Base-by-base conservation (phyloP, 2,329 filamentous ascomycete species). In the Xylaria sp. region DNA sequence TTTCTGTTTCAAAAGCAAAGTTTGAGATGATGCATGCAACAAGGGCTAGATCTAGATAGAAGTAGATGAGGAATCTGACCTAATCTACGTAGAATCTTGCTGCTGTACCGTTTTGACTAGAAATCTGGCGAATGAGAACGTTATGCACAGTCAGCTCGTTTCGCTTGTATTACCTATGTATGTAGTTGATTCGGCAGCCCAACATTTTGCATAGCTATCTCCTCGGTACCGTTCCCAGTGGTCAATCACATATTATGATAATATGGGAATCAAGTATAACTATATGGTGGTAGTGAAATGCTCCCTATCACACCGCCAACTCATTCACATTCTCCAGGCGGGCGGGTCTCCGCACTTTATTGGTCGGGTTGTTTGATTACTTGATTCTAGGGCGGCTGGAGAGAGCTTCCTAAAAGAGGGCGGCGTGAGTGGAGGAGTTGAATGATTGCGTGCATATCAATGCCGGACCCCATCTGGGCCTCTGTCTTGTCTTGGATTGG, bases 391-490 rank as follows among this genome's bases (percentile, higher is more conserved):
- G 50, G 63, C 59, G 62, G 62, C 53, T 69, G 58, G 34, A 11
- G 61, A 67, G 64, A 69, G 67, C 56, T 69, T 69, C 68, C 65
- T 62, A 68, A 68, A 67, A 50, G n/a, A 32, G 48, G 61, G 51
- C 54, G 54, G 27, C 51, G 61, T 32, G 57, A n/a, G 60, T 55
- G 56, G 57, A 50, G 50, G 30, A 17, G 24, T 24, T 17, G 68
- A 60, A 57, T 65, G 55, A 70, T 70, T 68, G 65, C 65, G 65
- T 70, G 68, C 65, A 70, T 70, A 64, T 68, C 61, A 58, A 63
- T 69, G 67, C 67, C 67, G 67, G 50, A 8, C 24, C 32, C 55
- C 59, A 61, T 68, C 55, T 64, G 65, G 12, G 51, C 32, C 34
- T 42, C 39, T 50, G 57, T 65, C 50, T 61, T 56, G 61, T 65